Evolutionary conservation across 768 basidiomycete species (phyloP), one percentile per base, ranked within the genome.

Genomic region (Pleurotus citrinopileatus): DNA sequence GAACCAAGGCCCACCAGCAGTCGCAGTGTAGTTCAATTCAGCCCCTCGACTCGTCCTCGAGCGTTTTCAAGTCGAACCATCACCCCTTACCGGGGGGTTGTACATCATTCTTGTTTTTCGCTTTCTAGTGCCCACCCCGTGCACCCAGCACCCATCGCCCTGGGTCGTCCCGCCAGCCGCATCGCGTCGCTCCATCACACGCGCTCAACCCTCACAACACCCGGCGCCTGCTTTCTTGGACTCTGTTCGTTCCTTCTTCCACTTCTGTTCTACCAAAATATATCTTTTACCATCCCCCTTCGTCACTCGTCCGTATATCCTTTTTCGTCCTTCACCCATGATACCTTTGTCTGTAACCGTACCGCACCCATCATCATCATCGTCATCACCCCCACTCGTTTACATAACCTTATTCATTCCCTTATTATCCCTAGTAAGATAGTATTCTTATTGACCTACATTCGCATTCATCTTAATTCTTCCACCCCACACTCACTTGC

Each of bases 1-100:
- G 56, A 74, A 71, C 55, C 45, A 68, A 6, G 61, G 60, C 20
- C 42, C 55, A 43, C 45, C 40, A 3, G 52, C 38, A 22, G 27
- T 34, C 12, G 44, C 26, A 5, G 25, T 22, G 23, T 19, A 12
- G 20, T 37, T 23, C n/a, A 20, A 3, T 28, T 26, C 40, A 22
- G 36, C 22, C 28, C 28, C 27, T n/a, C 2, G 4, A 13, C 17
- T 19, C 19, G 9, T 43, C 12, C 42, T 8, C 17, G 17, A 6
- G 6, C 42, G 23, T 43, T 6, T 17, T 43, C 23, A n/a, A 12
- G 17, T 43, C 17, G 19, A 17, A 43, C 42, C n/a, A n/a, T n/a
- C n/a, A n/a, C n/a, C n/a, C n/a, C n/a, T n/a, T n/a, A n/a, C n/a
- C n/a, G n/a, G n/a, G n/a, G n/a, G 38, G 38, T 44, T 44, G 43